phyloP scores from a whole-genome alignment of 192 early-diverging fungal genomes.

The Cladochytrium replicatum region DNA sequence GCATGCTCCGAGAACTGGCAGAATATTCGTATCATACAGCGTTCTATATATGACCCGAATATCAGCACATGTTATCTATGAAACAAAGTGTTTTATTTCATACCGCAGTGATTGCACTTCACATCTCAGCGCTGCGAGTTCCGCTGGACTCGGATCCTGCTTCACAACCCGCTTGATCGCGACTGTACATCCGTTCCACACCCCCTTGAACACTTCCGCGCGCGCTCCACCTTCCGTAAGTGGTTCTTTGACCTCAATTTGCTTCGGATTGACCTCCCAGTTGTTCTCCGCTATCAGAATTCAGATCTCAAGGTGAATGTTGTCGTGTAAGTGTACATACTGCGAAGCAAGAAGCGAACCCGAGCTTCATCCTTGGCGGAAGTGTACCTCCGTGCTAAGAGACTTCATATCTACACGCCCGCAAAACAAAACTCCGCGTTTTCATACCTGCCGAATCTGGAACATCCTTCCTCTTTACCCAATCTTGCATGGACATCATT shows the following conservation, averaged over 20 bases:
- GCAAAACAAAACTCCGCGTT: no score
- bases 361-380: conserved; percentile 29
- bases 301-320: neutral
- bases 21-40: conserved; percentile 22
- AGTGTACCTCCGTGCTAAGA: no score
- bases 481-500: no score
- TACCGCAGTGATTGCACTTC: conserved; percentile 1
- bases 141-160: conserved; percentile 5
- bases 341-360: conserved; percentile 12
- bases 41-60: no score
- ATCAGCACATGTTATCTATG: no score
- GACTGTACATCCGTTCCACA: conserved; percentile 25
- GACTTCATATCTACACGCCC: no score
- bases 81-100: no score
- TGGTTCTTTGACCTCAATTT: conserved; percentile 8
- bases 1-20: conserved; percentile 25
- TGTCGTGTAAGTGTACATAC: neutral
- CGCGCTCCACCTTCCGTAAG: conserved; percentile 2
- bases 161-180: conserved; percentile 17
- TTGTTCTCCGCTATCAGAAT: conserved; percentile 11
- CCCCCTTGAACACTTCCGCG: conserved; percentile 15
- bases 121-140: neutral
- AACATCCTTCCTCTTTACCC: no score
- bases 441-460: no score
- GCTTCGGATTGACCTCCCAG: conserved; percentile 27